Percentiles rank a stretch among this genome's conserved stretches.
Conservation (phyloP, 2,329 filamentous ascomycete species). For the Cytospora piceae region DNA sequence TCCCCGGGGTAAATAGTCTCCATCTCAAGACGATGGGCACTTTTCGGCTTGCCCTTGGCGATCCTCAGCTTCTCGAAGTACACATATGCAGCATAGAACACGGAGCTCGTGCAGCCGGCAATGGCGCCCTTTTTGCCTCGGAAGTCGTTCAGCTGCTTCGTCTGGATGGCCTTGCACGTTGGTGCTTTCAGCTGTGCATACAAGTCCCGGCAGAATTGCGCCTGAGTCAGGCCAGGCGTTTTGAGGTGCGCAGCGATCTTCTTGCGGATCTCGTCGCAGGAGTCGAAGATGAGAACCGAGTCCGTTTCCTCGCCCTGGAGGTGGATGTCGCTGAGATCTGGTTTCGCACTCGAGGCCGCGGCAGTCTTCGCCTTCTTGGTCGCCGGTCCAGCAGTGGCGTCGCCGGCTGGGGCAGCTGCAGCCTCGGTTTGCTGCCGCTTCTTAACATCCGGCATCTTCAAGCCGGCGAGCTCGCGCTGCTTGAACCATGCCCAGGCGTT, state of each 20-base stretch:
- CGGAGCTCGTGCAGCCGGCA: conserved; percentile 46
- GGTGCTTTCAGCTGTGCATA: conserved; percentile 18
- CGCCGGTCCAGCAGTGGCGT: neutral
- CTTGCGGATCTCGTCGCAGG: conserved; percentile 59
- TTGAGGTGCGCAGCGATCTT: conserved; percentile 58
- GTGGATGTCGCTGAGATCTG: conserved; percentile 16
- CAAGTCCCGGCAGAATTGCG: conserved; percentile 52
- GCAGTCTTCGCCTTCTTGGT: conserved; percentile 19
- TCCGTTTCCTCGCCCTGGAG: conserved; percentile 48
- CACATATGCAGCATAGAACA: conserved; percentile 55
- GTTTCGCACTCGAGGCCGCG: neutral
- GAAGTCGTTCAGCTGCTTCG: conserved; percentile 48
- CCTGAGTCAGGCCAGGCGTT: conserved; percentile 53
- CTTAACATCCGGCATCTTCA: conserved; percentile 42
- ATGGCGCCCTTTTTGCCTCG: conserved; percentile 47
- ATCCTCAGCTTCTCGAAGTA: conserved; percentile 59
- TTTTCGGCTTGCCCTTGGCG: conserved; percentile 51
- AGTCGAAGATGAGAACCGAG: conserved; percentile 56
- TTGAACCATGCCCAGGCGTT: conserved; percentile 52
- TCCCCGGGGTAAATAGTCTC: conserved; percentile 37
- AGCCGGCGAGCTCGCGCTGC: conserved; percentile 52
- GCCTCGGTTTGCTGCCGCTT: conserved; percentile 5
- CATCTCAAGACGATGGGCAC: conserved; percentile 51
- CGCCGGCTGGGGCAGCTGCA: neutral
- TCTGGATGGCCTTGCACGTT: conserved; percentile 36